These are phyloP conservation scores for Skeletonema costatum DNA, from an alignment of 108 stramenopile genomes.

Conservation along the genomic window DNA sequence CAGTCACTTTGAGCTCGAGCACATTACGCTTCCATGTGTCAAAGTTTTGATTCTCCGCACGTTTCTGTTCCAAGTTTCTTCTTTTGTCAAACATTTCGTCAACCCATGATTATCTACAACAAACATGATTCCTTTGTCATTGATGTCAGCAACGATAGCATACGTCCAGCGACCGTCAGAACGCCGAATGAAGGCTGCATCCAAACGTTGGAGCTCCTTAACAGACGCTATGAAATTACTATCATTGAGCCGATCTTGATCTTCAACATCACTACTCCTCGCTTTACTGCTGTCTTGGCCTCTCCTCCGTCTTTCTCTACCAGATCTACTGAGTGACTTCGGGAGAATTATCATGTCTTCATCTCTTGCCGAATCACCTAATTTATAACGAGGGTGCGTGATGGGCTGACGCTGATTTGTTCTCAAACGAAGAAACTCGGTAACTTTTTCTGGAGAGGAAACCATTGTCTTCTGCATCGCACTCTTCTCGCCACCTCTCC, in stretches of 20 bases:
- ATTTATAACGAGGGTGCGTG: constrained; percentile 23
- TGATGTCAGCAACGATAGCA: constrained; percentile 29
- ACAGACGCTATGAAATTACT: constrained; percentile 9
- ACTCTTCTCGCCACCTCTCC: no score
- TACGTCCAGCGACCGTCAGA: constrained; percentile 49
- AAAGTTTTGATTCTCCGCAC: constrained; percentile 24
- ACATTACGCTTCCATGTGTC: constrained; percentile 18
- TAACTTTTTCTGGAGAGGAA: no score
- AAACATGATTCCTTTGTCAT: constrained; percentile 30
- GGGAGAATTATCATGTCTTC: constrained; percentile 38
- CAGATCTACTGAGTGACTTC: not conserved
- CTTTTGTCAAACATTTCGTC: constrained; percentile 34
- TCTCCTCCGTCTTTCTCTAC: constrained; percentile 1
- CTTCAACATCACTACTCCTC: constrained; percentile 10
- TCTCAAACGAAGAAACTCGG: no score
- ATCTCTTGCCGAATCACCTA: constrained; percentile 23
- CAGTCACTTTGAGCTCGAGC: not conserved
- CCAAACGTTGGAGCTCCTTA: constrained; percentile 3
- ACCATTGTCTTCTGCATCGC: no score
- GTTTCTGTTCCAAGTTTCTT: constrained; percentile 24
- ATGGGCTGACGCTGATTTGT: constrained; percentile 18
- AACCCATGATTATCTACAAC: constrained; percentile 35
- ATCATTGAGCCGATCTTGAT: constrained; percentile 3
- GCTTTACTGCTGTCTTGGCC: not conserved
- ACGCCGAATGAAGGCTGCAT: constrained; percentile 42